Evolutionary conservation across 257 asterid genomes (phyloP).

Genomic region (Primulina tabacum): DNA sequence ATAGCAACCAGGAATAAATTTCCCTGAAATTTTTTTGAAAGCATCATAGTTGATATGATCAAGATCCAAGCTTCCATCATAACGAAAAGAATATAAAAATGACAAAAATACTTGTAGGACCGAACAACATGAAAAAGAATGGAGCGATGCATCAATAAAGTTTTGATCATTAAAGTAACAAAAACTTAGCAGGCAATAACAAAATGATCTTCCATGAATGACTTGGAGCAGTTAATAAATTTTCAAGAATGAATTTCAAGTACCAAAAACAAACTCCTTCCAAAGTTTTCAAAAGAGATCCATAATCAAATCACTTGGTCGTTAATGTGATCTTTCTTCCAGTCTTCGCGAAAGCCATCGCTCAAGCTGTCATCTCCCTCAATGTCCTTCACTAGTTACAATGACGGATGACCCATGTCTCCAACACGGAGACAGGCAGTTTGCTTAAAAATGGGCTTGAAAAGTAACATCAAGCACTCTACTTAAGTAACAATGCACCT

Average conservation of each 20-base stretch:
- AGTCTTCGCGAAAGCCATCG: background rate
- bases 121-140: background rate
- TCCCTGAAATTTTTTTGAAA: constrained; percentile 45
- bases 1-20: constrained; percentile 84
- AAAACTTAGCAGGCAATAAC: background rate
- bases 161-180: background rate
- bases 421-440: no score
- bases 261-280: no score
- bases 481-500: no score
- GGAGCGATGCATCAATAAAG: background rate
- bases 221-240: no score
- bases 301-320: background rate
- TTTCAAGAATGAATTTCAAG: no score
- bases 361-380: background rate
- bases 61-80: background rate
- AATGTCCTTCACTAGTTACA: no score
- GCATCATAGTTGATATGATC: constrained; percentile 13
- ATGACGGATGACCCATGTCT: no score
- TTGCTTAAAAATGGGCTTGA: no score
- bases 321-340: background rate
- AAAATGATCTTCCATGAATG: background rate
- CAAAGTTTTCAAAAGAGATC: no score
- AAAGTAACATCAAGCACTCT: no score
- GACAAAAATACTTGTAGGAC: background rate
- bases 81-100: background rate